Conservation (phyloP, 495 filamentous ascomycete genomes). For the Xylaria scruposa region DNA sequence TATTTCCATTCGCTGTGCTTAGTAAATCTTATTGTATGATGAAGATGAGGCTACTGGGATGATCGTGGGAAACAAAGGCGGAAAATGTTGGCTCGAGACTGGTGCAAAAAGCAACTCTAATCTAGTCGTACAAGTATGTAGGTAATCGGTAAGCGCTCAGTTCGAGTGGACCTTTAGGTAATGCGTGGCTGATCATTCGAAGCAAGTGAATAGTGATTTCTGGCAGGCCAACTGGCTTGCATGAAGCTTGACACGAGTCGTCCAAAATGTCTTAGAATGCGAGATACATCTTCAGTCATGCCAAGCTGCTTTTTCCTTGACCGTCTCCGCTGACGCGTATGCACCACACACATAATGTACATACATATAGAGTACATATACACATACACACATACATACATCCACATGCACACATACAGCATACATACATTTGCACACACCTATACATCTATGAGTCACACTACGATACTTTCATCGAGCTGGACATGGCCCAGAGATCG, state of each 20-base stretch:
- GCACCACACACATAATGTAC: neutral
- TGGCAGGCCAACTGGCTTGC: slow-evolving; percentile 13
- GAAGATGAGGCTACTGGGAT: neutral
- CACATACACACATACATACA: neutral
- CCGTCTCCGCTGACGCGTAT: slow-evolving; percentile 18
- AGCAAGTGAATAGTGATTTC: slow-evolving; percentile 1
- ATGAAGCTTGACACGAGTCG: slow-evolving; percentile 8
- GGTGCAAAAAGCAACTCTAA: slow-evolving; percentile 7
- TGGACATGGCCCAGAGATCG: neutral
- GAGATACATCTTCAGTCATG: neutral
- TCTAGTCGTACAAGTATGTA: neutral
- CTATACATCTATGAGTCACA: neutral
- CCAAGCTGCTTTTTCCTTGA: slow-evolving; percentile 17
- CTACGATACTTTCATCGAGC: neutral
- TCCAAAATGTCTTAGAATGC: slow-evolving; percentile 13
- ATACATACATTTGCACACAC: neutral
- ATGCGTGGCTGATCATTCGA: neutral
- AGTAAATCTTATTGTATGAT: neutral
- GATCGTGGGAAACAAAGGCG: neutral
- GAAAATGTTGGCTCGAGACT: slow-evolving; percentile 2
- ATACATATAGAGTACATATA: neutral
- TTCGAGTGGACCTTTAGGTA: neutral
- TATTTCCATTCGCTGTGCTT: neutral
- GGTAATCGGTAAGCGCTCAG: slow-evolving; percentile 10
- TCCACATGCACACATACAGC: too few relatives aligned